Conservation (phyloP, 1,284 basidiomycete genomes). For the Cryptococcus jaspeensis region DNA sequence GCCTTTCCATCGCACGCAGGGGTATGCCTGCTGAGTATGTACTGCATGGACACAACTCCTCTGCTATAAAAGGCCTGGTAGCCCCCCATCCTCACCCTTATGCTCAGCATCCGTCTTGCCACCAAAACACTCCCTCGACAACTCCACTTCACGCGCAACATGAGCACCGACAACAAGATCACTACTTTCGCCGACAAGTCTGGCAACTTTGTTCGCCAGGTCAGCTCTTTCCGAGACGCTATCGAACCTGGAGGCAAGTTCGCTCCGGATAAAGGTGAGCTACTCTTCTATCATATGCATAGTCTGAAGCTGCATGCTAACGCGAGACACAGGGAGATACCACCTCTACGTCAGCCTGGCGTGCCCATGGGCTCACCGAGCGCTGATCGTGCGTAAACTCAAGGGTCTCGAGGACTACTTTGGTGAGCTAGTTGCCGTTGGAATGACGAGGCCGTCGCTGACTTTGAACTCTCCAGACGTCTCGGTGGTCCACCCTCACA, state of each 20-base stretch:
- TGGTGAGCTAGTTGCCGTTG: slow-evolving; percentile 54
- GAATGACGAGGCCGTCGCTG: not conserved
- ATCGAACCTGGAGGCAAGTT: slow-evolving; percentile 74
- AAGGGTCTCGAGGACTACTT: slow-evolving; percentile 87
- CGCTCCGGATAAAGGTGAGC: slow-evolving; percentile 73
- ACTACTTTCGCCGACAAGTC: slow-evolving; percentile 65
- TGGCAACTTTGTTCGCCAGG: slow-evolving; percentile 77
- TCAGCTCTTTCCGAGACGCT: slow-evolving; percentile 68
- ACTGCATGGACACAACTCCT: no score
- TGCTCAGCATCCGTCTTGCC: not conserved
- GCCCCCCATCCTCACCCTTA: not conserved
- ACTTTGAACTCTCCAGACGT: slow-evolving; percentile 57
- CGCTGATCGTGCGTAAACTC: slow-evolving; percentile 82
- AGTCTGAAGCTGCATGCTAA: not conserved
- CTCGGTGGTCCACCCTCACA: slow-evolving; percentile 78
- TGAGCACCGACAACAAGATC: slow-evolving; percentile 49
- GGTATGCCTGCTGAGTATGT: no score
- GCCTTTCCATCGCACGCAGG: no score
- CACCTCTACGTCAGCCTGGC: slow-evolving; percentile 85
- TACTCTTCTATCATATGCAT: not conserved
- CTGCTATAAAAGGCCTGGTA: no score
- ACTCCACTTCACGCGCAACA: slow-evolving; percentile 1
- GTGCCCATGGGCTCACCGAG: slow-evolving; percentile 85
- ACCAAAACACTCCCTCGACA: not conserved
- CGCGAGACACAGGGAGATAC: slow-evolving; percentile 65